phyloP scores from a whole-genome alignment of 345 rosid species.

The Odontarrhena argentea region DNA sequence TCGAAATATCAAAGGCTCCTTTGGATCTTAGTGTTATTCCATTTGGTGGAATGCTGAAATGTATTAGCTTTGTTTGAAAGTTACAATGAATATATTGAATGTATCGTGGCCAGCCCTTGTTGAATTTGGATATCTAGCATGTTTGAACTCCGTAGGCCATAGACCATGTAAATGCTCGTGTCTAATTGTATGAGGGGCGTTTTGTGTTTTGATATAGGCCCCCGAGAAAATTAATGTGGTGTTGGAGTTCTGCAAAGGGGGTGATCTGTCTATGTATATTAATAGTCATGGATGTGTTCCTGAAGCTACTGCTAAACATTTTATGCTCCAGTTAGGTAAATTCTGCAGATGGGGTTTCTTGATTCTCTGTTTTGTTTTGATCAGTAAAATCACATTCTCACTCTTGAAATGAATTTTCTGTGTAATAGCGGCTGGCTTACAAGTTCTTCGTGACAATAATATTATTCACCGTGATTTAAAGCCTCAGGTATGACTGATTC shows the following conservation, averaged over 20 bases:
- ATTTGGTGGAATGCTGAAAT: neutral
- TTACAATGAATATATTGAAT: neutral
- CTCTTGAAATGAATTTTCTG: neutral
- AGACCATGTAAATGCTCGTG: constrained; percentile 11
- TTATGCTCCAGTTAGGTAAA: constrained; percentile 90
- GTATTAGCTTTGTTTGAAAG: constrained; percentile 4
- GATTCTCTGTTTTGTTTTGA: constrained; percentile 16
- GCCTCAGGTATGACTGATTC: constrained; percentile 75
- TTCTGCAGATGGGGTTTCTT: neutral
- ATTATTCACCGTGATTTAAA: constrained; percentile 94
- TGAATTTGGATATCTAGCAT: neutral
- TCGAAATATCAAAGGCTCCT: constrained; percentile 1
- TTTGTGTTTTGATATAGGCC: constrained; percentile 46
- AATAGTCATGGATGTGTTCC: constrained; percentile 73
- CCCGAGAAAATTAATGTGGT: constrained; percentile 88
- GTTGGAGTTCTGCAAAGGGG: constrained; percentile 89
- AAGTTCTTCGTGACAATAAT: constrained; percentile 87
- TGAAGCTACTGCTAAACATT: constrained; percentile 83
- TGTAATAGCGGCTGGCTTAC: constrained; percentile 76
- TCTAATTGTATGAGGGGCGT: constrained; percentile 1
- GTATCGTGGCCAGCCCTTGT: neutral
- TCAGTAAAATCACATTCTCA: neutral
- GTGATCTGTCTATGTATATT: constrained; percentile 85
- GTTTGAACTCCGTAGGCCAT: neutral
- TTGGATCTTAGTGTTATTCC: neutral